Evolutionary conservation across 129 eudicot species (phyloP), one percentile per base, ranked within the genome.

Genomic region (Arctium lappa): DNA sequence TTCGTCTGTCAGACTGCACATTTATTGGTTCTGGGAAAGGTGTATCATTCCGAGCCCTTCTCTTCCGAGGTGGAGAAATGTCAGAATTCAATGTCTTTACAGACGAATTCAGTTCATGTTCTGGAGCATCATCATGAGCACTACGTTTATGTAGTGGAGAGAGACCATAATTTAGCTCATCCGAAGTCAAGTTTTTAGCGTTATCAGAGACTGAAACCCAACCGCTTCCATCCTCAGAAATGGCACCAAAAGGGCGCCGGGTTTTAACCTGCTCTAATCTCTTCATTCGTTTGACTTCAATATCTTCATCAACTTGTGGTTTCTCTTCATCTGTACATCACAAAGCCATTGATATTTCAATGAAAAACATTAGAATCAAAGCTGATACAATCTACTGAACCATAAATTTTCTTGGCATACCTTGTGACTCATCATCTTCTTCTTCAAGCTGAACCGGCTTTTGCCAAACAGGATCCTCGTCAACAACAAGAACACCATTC

Each of bases 151-250:
- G 93, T 78, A 93, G 97, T 12, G 94, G 90, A 29, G 93, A 90
- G 42, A 92, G 89, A 79, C 92, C 94, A 34, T 80, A 50, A 85
- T 69, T 80, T n/a, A 38, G 79, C 63, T 87, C 89, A 74, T 53
- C 84, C 18, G 69, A 68, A 12, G 79, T 82, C 6, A 62, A 56
- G 38, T 4, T 77, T 73, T 80, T 83, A 44, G 95, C 80, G 76
- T 29, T 82, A 77, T 86, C 89, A 72, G 94, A 79, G 40, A 95
- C 85, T 3, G 98, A 27, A 77, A 95, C 88, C 99, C 99, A 95
- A 32, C 99, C 99, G 62, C 98, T 95, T 86, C 99, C 99, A 90
- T 95, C 99, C 68, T 95, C 99, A 27, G 98, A 95, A 37, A 95
- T 90, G 79, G 79, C 86, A 50, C 97, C 97, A 82, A 88, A 90